Percentiles rank a stretch among this genome's conserved stretches.
phyloP scores from a whole-genome alignment of 1,139 yeast species.

The Neolecta irregularis region DNA sequence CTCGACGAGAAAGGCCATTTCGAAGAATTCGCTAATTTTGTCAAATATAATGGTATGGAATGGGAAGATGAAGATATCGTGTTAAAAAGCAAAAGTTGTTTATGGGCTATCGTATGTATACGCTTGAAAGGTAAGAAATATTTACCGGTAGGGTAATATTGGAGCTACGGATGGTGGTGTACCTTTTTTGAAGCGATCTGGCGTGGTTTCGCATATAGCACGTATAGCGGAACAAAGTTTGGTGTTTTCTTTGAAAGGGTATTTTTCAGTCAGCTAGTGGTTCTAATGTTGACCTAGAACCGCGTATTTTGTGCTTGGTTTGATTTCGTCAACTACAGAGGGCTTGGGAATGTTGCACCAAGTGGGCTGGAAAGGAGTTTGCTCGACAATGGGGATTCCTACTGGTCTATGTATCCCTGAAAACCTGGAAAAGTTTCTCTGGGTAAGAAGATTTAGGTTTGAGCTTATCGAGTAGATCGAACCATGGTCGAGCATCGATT shows the following conservation, averaged over 20 bases:
- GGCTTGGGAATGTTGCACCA: constrained; percentile 84
- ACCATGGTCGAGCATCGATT: too few relatives aligned
- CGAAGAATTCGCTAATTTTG: constrained; percentile 27
- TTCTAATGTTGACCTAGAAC: constrained; percentile 34
- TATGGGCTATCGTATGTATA: constrained; percentile 86
- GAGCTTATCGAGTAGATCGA: not conserved
- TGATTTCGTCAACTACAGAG: constrained; percentile 54
- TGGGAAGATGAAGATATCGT: constrained; percentile 21
- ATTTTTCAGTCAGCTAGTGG: not conserved
- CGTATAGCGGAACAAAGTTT: constrained; percentile 38
- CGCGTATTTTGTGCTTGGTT: constrained; percentile 64
- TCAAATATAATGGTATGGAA: constrained; percentile 26
- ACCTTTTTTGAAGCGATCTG: constrained; percentile 46
- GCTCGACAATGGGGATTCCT: constrained; percentile 39
- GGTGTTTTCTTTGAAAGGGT: constrained; percentile 37
- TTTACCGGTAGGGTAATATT: too few relatives aligned
- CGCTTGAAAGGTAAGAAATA: too few relatives aligned
- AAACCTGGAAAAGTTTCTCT: constrained; percentile 15
- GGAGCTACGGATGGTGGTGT: constrained; percentile 33
- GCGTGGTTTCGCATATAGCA: constrained; percentile 41
- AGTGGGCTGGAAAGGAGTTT: constrained; percentile 53
- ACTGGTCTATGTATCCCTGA: constrained; percentile 31
- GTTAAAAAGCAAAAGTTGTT: constrained; percentile 47
- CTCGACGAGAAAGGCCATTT: constrained; percentile 36
- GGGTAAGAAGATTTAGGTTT: not conserved